A percentile compares a stretch with the other conserved stretches of the same genome.
These are phyloP conservation scores for Corymbia calophylla DNA, from an alignment of 441 rosid species.

Conservation along the genomic window DNA sequence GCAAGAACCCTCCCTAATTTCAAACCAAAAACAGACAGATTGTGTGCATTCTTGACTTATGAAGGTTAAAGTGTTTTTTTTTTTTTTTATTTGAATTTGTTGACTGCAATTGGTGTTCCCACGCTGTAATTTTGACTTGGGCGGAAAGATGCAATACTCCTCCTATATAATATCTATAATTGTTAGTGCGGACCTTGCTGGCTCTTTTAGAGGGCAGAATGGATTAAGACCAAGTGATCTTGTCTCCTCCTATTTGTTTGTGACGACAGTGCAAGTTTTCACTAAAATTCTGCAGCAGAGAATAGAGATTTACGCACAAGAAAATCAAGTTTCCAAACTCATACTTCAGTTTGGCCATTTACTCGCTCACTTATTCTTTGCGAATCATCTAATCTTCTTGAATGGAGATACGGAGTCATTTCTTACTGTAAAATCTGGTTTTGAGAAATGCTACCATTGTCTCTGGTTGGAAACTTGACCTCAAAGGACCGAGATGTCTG, in stretches of 20 bases:
- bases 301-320: not conserved
- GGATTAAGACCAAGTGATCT: not conserved
- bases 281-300: fast-evolving
- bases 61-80: not conserved
- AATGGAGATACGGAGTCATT: not conserved
- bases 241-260: not conserved
- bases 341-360: not conserved
- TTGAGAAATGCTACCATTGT: not conserved
- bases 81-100: not conserved
- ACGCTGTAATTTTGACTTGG: not conserved
- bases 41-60: not conserved
- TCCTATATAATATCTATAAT: not conserved
- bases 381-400: not conserved
- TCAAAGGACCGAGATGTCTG: not conserved
- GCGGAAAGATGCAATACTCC: not conserved
- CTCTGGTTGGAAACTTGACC: not conserved
- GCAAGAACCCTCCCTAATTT: not conserved
- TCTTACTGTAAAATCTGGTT: not conserved
- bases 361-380: not conserved
- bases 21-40: not conserved
- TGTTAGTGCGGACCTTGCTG: not conserved
- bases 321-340: not conserved
- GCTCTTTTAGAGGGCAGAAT: not conserved
- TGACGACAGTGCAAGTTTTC: not conserved
- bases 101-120: not conserved